Evolutionary conservation across 495 filamentous ascomycete species (phyloP), one percentile per base, ranked within the genome.

Genomic region (Aspergillus taichungensis): DNA sequence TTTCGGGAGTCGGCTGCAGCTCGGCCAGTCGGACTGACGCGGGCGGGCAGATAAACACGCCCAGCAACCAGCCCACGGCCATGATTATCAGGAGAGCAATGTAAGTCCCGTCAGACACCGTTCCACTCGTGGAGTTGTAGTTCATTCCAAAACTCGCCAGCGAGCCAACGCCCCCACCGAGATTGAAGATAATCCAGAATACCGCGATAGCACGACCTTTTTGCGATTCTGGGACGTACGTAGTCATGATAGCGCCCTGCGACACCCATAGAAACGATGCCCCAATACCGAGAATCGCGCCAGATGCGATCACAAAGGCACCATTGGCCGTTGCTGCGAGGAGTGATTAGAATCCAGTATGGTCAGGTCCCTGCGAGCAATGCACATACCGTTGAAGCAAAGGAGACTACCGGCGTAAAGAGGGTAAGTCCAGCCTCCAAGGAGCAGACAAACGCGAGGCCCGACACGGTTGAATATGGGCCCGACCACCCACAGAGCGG

Each of bases 231-330:
- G 61, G 56, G 1, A 69, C 66, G 53, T 78, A 77, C 3, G 74
- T 71, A 12, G 69, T 75, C 72, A 78, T 74, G 50, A 78, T 76
- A 4, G 72, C 69, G n/a, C 74, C 74, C 56, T 78, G 73, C 1
- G 72, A 67, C 12, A 68, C 67, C 74, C 74, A 78, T 13, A 78
- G 49, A 40, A 78, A 67, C 1, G 68, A 68, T 8, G 74, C 72
- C 13, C 73, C 68, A 8, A 72, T 45, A 47, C 74, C 74, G 11
- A 78, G 63, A n/a, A 76, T 59, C 6, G 65, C 65, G 29, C 74
- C 74, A 5, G 74, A 51, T 34, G 85, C 87, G 43, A 88, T 78
- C 51, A 86, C 83, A 56, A 91, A 89, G 5, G 80, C 84, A n/a
- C 63, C 67, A 56, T 91, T 94, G 11, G 70, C 45, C 29, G 74